phyloP scores from a whole-genome alignment of 495 filamentous ascomycete genomes.

The Aspergillus kassunensis region DNA sequence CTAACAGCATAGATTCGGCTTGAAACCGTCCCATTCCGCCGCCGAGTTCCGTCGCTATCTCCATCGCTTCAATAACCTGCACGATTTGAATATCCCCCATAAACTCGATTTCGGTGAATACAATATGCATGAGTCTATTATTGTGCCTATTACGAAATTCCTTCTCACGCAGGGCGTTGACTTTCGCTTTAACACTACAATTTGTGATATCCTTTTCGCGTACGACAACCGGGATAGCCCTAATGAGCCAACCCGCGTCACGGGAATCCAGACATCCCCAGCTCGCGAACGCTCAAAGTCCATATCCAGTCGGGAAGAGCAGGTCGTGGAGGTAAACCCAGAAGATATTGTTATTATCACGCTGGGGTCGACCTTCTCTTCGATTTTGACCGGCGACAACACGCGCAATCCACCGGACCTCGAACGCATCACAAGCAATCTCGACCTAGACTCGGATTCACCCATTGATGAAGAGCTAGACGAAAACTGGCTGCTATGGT shows the following conservation, averaged over 20 bases:
- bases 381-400: conserved; percentile 24
- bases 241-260: conserved; percentile 1
- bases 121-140: conserved; percentile 40
- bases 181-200: conserved; percentile 35
- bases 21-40: conserved; percentile 41
- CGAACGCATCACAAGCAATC: conserved; percentile 18
- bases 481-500: conserved; percentile 34
- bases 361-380: conserved; percentile 27
- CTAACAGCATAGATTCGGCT: conserved; percentile 25
- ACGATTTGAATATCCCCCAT: conserved; percentile 22
- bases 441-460: conserved; percentile 16
- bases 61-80: conserved; percentile 23
- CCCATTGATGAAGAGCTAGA: conserved; percentile 20
- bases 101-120: conserved; percentile 29
- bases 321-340: conserved; percentile 11
- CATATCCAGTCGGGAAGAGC: conserved; percentile 3
- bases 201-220: conserved; percentile 26
- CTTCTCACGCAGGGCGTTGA: conserved; percentile 38
- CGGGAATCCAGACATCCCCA: conserved; percentile 10
- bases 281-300: conserved; percentile 7
- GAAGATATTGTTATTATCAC: conserved; percentile 31
- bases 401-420: conserved; percentile 14
- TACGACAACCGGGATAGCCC: neutral
- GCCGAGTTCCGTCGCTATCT: conserved; percentile 31
- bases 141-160: conserved; percentile 34